Evolutionary conservation across 345 rosid genomes (phyloP).

Genomic region (Pugionium dolabratum): DNA sequence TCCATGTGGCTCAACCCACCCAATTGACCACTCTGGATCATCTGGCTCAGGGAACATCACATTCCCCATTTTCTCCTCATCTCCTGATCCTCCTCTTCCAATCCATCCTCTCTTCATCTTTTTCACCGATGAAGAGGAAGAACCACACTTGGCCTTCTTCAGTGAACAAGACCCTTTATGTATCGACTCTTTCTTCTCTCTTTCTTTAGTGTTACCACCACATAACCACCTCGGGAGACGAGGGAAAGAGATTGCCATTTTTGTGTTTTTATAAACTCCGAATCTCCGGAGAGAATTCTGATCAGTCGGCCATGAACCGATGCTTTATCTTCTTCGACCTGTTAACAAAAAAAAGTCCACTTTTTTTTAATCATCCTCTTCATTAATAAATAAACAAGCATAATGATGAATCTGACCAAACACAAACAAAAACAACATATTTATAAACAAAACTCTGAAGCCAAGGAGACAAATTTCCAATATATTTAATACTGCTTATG

Average conservation of each 20-base stretch:
- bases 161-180: constrained; percentile 36
- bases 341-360: constrained; percentile 17
- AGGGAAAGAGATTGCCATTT: constrained; percentile 43
- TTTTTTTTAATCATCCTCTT: constrained; percentile 5
- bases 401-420: constrained; percentile 21
- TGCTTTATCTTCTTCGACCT: constrained; percentile 30
- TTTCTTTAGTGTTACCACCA: constrained; percentile 43
- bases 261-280: constrained; percentile 20
- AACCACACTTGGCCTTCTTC: constrained; percentile 29
- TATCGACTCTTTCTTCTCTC: constrained; percentile 51
- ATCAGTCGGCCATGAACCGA: constrained; percentile 29
- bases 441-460: neutral
- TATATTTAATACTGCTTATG: constrained; percentile 20
- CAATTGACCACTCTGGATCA: constrained; percentile 87
- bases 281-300: constrained; percentile 23
- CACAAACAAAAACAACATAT: neutral
- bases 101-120: constrained; percentile 39
- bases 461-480: neutral
- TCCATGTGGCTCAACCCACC: constrained; percentile 87
- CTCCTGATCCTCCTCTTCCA: constrained; percentile 37
- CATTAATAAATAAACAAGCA: constrained; percentile 6
- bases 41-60: constrained; percentile 69
- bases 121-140: constrained; percentile 27
- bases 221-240: constrained; percentile 56
- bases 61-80: constrained; percentile 39